Evolutionary conservation across 371 early-diverging fungal genomes (phyloP).

Genomic region (Mycotypha africana): DNA sequence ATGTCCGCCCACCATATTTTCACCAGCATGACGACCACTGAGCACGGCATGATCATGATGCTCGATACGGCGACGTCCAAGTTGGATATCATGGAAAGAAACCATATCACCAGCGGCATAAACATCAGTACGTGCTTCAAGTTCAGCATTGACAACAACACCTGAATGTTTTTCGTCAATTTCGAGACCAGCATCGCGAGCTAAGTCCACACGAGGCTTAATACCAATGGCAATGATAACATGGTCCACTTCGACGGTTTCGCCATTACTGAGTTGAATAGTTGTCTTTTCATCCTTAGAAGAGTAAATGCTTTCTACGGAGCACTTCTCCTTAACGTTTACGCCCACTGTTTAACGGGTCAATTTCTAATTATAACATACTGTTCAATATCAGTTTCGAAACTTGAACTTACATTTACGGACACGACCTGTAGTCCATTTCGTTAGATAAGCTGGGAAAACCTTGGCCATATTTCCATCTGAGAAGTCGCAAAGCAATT

Average conservation of each 20-base stretch:
- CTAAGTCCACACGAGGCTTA: slow-evolving; percentile 64
- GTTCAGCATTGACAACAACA: slow-evolving; percentile 70
- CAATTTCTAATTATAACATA: not conserved
- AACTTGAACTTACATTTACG: slow-evolving; percentile 35
- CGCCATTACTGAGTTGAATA: slow-evolving; percentile 44
- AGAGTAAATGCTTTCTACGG: slow-evolving; percentile 33
- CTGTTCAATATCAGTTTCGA: not conserved
- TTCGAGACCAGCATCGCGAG: slow-evolving; percentile 64
- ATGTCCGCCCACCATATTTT: slow-evolving; percentile 61
- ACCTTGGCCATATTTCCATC: slow-evolving; percentile 72
- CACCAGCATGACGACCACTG: slow-evolving; percentile 67
- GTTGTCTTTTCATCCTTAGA: slow-evolving; percentile 37
- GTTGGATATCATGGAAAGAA: slow-evolving; percentile 68
- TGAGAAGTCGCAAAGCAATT: too few species aligned
- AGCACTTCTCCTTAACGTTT: slow-evolving; percentile 45
- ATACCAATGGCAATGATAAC: slow-evolving; percentile 73
- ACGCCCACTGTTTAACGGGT: slow-evolving; percentile 48
- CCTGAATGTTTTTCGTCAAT: slow-evolving; percentile 64
- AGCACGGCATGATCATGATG: slow-evolving; percentile 73
- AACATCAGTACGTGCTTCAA: slow-evolving; percentile 69
- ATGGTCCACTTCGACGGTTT: slow-evolving; percentile 53
- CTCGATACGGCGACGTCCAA: slow-evolving; percentile 75
- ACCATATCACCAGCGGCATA: slow-evolving; percentile 76
- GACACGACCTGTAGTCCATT: slow-evolving; percentile 65
- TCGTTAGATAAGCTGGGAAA: slow-evolving; percentile 65